A percentile compares a stretch with the other conserved stretches of the same genome.
phyloP scores from a whole-genome alignment of 257 asterid genomes.

The Solanum gracilifrons region DNA sequence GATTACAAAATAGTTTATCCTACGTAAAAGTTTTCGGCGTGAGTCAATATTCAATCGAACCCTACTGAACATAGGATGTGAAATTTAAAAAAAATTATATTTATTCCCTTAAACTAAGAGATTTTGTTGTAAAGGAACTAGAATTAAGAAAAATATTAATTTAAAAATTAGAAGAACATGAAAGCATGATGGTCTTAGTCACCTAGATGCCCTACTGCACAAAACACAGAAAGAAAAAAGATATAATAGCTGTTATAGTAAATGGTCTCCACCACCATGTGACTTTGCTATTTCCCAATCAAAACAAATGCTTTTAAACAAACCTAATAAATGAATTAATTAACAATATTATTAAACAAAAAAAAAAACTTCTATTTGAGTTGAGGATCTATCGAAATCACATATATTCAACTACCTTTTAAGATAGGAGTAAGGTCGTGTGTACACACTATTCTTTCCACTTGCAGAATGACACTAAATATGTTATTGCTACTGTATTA shows the following conservation, averaged over 20 bases:
- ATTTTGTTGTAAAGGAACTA: background rate
- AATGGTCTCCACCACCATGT: conserved; percentile 14
- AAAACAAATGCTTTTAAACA: conserved; percentile 4
- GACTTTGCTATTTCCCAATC: conserved; percentile 1
- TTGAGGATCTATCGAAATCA: background rate
- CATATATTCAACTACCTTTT: rapidly evolving
- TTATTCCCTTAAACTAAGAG: background rate
- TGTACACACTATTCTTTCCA: background rate
- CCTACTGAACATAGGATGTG: background rate
- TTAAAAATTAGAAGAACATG: background rate
- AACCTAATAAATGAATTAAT: background rate
- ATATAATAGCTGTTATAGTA: conserved; percentile 3
- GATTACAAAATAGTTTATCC: rapidly evolving
- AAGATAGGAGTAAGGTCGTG: rapidly evolving
- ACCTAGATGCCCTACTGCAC: conserved; percentile 10
- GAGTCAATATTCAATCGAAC: background rate
- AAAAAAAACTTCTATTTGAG: rapidly evolving
- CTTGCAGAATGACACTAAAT: background rate
- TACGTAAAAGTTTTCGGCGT: rapidly evolving
- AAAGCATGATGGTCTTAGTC: conserved; percentile 15
- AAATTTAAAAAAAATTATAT: background rate
- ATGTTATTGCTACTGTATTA: background rate
- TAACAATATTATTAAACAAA: background rate
- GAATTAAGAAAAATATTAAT: background rate
- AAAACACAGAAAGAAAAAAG: conserved; percentile 3